Conservation (phyloP, 2,329 filamentous ascomycete species). For the Teratosphaeria destructans region DNA sequence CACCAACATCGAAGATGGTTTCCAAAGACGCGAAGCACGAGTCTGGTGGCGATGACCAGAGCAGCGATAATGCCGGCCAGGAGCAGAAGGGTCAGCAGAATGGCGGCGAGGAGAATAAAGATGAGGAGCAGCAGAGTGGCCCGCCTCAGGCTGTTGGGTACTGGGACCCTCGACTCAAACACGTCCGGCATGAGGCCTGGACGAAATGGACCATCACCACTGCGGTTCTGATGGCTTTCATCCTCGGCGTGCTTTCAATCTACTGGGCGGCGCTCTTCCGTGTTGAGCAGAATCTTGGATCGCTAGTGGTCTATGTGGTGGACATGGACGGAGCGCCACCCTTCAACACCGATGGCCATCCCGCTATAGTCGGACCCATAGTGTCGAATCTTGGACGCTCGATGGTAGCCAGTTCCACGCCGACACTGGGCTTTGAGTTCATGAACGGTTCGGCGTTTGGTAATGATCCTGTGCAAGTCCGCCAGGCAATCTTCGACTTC, state of each 20-base stretch:
- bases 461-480: slow-evolving; percentile 46
- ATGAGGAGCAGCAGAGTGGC: slow-evolving; percentile 4
- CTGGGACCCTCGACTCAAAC: slow-evolving; percentile 32
- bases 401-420: slow-evolving; percentile 29
- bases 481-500: slow-evolving; percentile 49
- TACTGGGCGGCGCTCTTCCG: slow-evolving; percentile 51
- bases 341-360: slow-evolving; percentile 33
- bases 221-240: slow-evolving; percentile 44
- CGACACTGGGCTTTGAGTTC: slow-evolving; percentile 42
- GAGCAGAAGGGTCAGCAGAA: slow-evolving; percentile 1
- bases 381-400: slow-evolving; percentile 38
- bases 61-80: neutral
- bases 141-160: slow-evolving; percentile 31
- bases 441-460: slow-evolving; percentile 42
- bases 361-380: slow-evolving; percentile 47
- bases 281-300: slow-evolving; percentile 38
- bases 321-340: slow-evolving; percentile 52
- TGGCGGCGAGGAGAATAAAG: neutral
- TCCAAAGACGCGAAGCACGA: neutral
- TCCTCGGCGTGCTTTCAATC: slow-evolving; percentile 46
- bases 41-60: neutral
- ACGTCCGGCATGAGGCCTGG: slow-evolving; percentile 31
- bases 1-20: neutral
- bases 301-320: slow-evolving; percentile 48
- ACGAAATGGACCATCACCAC: slow-evolving; percentile 35